Conservation (phyloP, 2,329 filamentous ascomycete genomes). For the Pseudogymnoascus sp. region DNA sequence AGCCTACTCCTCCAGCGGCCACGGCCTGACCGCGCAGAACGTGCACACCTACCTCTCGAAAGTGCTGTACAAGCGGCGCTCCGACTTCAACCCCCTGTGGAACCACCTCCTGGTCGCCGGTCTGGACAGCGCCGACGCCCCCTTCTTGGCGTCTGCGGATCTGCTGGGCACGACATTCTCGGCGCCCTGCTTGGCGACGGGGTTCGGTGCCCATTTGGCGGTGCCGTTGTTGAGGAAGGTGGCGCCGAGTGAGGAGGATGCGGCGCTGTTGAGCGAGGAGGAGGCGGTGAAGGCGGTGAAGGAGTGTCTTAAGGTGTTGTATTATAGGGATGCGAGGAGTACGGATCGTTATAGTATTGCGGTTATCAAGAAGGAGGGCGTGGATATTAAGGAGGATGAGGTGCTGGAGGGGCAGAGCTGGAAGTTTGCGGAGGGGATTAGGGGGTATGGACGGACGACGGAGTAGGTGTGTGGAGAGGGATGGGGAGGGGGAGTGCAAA, state of each 20-base stretch:
- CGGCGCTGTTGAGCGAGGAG: conserved; percentile 64
- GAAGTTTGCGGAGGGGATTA: conserved; percentile 93
- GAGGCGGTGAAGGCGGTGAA: conserved; percentile 72
- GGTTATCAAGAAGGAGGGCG: conserved; percentile 79
- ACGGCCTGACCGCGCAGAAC: conserved; percentile 77
- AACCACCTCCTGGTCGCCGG: conserved; percentile 90
- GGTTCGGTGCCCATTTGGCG: conserved; percentile 87
- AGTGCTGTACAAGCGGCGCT: conserved; percentile 90
- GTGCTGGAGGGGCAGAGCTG: conserved; percentile 93
- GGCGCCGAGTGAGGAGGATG: conserved; percentile 76
- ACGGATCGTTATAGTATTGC: conserved; percentile 88
- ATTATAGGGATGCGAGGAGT: conserved; percentile 91
- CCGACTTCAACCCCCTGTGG: conserved; percentile 95
- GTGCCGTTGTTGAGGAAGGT: conserved; percentile 81
- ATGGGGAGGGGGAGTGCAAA: not conserved
- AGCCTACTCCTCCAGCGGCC: conserved; percentile 59
- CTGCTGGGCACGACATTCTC: conserved; percentile 88
- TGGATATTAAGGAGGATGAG: conserved; percentile 76
- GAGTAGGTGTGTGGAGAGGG: not conserved
- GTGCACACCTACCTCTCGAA: conserved; percentile 95
- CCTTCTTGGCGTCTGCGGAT: conserved; percentile 88
- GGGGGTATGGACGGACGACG: conserved; percentile 63
- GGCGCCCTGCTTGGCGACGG: conserved; percentile 81
- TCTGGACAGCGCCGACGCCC: conserved; percentile 68
- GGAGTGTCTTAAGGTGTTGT: conserved; percentile 97